Evolutionary conservation across 176 grass and related monocot species (phyloP), one percentile per base, ranked within the genome.

Genomic region (Cenchrus fungigraminus): DNA sequence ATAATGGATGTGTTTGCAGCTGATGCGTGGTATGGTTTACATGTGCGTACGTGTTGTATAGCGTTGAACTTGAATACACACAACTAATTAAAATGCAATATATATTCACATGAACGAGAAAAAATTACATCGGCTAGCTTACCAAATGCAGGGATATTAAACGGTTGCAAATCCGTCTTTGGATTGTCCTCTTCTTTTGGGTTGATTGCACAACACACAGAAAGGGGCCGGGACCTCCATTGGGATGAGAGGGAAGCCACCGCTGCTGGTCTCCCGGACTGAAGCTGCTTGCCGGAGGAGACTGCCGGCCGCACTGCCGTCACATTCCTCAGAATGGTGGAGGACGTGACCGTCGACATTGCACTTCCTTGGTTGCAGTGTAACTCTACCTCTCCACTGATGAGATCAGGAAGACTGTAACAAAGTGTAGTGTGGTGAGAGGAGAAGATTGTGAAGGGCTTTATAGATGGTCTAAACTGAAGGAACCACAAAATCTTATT

Each of bases 311-410:
- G 20, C 31, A 51, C 34, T 5, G 69, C 76, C 6, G 59, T 70
- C 10, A 51, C 8, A 40, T 5, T 28, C 69, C 60, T 75, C n/a
- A 81, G 40, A 29, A 81, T 12, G 78, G 70, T 28, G 85, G 50
- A 87, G 9, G 78, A 81, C 55, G 17, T 59, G 61, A 82, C 61
- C 1, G 40, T 82, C 78, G 70, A 81, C 85, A 87, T 87, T 70
- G n/a, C 54, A 84, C 9, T 55, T 32, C 6, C 47, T 69, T 81
- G 65, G 1, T 29, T 45, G 13, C 6, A 82, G 20, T 58, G 66
- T 12, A 16, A 22, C 32, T 71, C 19, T 70, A 7, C 19, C 50
- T 14, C 22, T 5, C 14, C 25, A 69, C 65, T 71, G 22, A 25
- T 25, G 34, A 29, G 50, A 29, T 71, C 7, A 6, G 50, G 12